A percentile compares a stretch with the other conserved stretches of the same genome.
Conservation (phyloP, 1,284 basidiomycete genomes). For the Pseudozyma hubeiensis region DNA sequence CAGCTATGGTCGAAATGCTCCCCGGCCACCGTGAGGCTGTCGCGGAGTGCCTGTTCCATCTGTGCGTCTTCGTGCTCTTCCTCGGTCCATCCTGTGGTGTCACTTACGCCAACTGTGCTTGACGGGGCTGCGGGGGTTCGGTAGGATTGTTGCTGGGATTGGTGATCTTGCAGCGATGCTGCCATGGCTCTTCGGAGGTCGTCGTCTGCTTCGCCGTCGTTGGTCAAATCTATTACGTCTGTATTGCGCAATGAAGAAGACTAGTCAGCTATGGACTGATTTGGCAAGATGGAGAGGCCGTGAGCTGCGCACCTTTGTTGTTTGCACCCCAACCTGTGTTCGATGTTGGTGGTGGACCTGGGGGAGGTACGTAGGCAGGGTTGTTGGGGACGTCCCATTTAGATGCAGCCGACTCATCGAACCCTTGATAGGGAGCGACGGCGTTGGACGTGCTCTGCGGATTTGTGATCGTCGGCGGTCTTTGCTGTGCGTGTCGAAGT, state of each 20-base stretch:
- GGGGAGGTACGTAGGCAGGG: conserved; percentile 25
- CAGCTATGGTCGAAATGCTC: too few species aligned
- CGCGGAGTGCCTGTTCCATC: not conserved
- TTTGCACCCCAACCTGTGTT: conserved; percentile 12
- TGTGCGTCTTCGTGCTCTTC: not conserved
- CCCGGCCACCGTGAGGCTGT: too few species aligned
- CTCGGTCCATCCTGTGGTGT: not conserved
- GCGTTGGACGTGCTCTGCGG: conserved; percentile 21
- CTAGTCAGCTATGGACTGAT: not conserved
- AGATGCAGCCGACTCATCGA: conserved; percentile 2
- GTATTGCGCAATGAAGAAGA: not conserved
- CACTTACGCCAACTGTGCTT: conserved; percentile 46
- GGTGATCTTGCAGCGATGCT: conserved; percentile 41
- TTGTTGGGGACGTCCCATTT: conserved; percentile 23
- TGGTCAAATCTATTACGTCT: conserved; percentile 47
- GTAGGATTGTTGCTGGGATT: conserved; percentile 25
- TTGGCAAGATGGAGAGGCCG: not conserved
- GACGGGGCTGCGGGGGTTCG: conserved; percentile 26
- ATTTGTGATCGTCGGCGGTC: conserved; percentile 4
- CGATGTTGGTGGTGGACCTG: conserved; percentile 19
- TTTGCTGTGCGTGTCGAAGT: conserved; percentile 2
- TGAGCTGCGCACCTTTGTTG: conserved; percentile 14
- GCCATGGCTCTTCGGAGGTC: conserved; percentile 46
- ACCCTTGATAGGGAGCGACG: conserved; percentile 17
- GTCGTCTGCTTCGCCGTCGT: conserved; percentile 39